A percentile compares a stretch with the other conserved stretches of the same genome.
phyloP scores from a whole-genome alignment of 129 eudicot genomes.

The Ambrosia trifida region DNA sequence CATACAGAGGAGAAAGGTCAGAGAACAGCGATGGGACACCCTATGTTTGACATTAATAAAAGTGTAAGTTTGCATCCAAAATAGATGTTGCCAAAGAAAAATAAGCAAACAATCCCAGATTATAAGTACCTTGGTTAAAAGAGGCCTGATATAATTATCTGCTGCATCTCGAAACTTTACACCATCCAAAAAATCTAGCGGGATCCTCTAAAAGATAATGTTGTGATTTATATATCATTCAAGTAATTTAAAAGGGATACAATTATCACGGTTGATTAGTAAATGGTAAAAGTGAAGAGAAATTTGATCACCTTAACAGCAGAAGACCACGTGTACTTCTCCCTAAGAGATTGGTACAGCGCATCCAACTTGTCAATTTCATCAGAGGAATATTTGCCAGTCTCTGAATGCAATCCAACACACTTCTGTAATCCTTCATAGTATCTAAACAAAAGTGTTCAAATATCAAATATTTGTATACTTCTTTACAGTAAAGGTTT shows the following conservation, averaged over 20 bases:
- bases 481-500: constrained; percentile 1
- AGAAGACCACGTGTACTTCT: constrained; percentile 88
- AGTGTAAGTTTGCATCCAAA: constrained; percentile 20
- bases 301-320: constrained; percentile 80
- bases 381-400: constrained; percentile 63
- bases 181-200: constrained; percentile 80
- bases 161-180: constrained; percentile 80
- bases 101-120: not conserved
- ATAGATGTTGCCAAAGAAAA: constrained; percentile 10
- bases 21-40: constrained; percentile 98
- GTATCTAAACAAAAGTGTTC: constrained; percentile 49
- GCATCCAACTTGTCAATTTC: constrained; percentile 71
- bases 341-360: constrained; percentile 72
- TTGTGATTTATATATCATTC: constrained; percentile 12
- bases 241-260: not conserved
- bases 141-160: constrained; percentile 73
- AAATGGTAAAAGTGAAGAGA: constrained; percentile 10
- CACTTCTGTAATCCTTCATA: constrained; percentile 94
- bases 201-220: constrained; percentile 67
- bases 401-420: constrained; percentile 62
- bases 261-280: not conserved
- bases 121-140: constrained; percentile 67
- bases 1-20: constrained; percentile 96
- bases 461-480: not conserved
- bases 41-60: constrained; percentile 41